Percentiles rank a stretch among this genome's conserved stretches.
Evolutionary conservation across 345 rosid species (phyloP).

Genomic region (Dovyalis caffra): DNA sequence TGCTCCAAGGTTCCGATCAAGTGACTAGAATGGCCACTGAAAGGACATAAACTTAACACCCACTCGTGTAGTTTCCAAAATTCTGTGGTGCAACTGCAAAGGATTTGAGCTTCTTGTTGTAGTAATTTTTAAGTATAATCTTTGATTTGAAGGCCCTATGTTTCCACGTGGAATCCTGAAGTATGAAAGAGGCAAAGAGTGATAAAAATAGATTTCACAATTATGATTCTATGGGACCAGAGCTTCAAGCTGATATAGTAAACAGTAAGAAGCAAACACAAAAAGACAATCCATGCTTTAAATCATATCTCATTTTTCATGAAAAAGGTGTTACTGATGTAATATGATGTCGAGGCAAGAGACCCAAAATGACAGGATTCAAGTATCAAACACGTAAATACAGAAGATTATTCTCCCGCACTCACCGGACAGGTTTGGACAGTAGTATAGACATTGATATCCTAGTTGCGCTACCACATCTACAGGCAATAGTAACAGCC

Average conservation of each 20-base stretch:
- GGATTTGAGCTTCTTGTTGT: not conserved
- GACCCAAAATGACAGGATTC: not conserved
- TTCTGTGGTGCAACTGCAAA: not conserved
- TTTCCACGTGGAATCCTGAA: not conserved
- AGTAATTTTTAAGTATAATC: not conserved
- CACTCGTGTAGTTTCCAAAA: not conserved
- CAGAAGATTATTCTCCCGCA: not conserved
- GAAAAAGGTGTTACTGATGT: constrained; percentile 2
- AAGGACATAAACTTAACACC: not conserved
- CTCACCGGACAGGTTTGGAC: not conserved
- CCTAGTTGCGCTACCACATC: not conserved
- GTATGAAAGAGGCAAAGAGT: not conserved
- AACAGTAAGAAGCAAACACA: not conserved
- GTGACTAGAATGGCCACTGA: not conserved
- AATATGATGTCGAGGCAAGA: not conserved
- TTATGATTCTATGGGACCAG: not conserved
- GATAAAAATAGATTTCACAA: not conserved
- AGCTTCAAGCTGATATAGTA: not conserved
- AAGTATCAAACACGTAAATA: not conserved
- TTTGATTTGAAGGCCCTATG: not conserved
- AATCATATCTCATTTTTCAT: not conserved
- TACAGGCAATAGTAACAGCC: constrained; percentile 1
- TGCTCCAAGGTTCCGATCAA: not conserved
- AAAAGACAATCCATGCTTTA: not conserved
- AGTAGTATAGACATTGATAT: not conserved